Percentiles rank a stretch among this genome's conserved stretches.
Evolutionary conservation across 225 moss, liverwort and hornwort species (phyloP).

Genomic region (Takakia lepidozioides): DNA sequence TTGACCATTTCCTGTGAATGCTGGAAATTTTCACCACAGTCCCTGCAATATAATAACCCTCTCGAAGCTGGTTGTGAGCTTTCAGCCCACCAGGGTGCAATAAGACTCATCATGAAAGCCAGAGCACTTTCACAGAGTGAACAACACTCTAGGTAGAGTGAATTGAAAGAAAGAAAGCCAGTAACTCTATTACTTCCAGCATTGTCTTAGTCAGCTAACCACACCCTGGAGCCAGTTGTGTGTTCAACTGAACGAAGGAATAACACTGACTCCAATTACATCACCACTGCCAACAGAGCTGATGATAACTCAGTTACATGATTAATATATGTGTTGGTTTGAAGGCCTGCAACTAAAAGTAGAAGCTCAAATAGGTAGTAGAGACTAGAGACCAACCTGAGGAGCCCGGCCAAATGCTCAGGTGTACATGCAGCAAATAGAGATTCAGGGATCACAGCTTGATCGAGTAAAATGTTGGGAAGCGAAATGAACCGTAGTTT

Average conservation of each 20-base stretch:
- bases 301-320: not conserved
- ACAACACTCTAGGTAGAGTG: too few relatives aligned
- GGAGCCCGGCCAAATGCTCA: constrained; percentile 31
- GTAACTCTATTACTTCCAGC: too few relatives aligned
- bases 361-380: too few relatives aligned
- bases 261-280: not conserved
- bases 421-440: constrained; percentile 75
- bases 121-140: too few relatives aligned
- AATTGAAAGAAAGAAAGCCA: too few relatives aligned
- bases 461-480: constrained; percentile 80
- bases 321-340: not conserved
- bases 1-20: too few relatives aligned
- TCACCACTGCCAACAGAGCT: not conserved
- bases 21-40: too few relatives aligned
- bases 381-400: constrained; percentile 30
- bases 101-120: too few relatives aligned
- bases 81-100: too few relatives aligned
- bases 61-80: too few relatives aligned
- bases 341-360: not conserved
- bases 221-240: not conserved
- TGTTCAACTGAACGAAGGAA: not conserved
- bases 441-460: constrained; percentile 70
- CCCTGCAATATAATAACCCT: too few relatives aligned
- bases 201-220: too few relatives aligned
- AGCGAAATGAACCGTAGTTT: constrained; percentile 74